Percentiles rank a stretch among this genome's conserved stretches.
These are phyloP conservation scores for Botryobasidium botryosum DNA, from an alignment of 768 basidiomycete species.

Conservation along the genomic window DNA sequence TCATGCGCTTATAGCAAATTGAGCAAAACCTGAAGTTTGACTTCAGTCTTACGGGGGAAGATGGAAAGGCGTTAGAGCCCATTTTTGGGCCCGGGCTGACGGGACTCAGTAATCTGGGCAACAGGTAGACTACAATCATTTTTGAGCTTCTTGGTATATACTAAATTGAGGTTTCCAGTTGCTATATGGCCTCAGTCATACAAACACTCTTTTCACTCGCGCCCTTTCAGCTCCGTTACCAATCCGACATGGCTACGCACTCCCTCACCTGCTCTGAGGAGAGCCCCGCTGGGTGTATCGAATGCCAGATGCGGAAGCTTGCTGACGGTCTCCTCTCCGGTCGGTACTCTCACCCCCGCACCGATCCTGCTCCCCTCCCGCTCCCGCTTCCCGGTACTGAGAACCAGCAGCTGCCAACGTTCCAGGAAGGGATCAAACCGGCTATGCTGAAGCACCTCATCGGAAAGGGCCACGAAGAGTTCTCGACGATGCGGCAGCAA, in stretches of 20 bases:
- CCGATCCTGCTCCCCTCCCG: conserved; percentile 10
- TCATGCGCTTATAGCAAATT: conserved; percentile 46
- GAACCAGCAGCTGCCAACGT: conserved; percentile 18
- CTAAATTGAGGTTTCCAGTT: conserved; percentile 29
- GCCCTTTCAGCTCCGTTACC: conserved; percentile 59
- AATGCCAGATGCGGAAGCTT: conserved; percentile 87
- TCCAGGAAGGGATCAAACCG: conserved; percentile 76
- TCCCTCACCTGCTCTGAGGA: conserved; percentile 41
- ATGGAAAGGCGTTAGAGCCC: conserved; percentile 75
- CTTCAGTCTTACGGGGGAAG: conserved; percentile 75
- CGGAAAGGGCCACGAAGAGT: conserved; percentile 86
- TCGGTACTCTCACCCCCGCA: conserved; percentile 56
- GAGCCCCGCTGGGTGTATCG: conserved; percentile 72
- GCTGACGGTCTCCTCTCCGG: conserved; percentile 88
- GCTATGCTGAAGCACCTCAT: conserved; percentile 74
- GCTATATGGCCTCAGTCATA: conserved; percentile 92
- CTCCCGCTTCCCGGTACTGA: conserved; percentile 15
- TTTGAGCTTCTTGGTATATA: conserved; percentile 3
- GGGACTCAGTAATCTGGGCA: conserved; percentile 82
- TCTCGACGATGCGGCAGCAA: conserved; percentile 92
- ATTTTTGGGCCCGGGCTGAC: conserved; percentile 81
- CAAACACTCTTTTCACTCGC: conserved; percentile 75
- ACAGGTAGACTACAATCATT: conserved; percentile 35
- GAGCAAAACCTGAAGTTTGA: conserved; percentile 93
- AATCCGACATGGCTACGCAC: conserved; percentile 33